Percentiles rank a stretch among this genome's conserved stretches.
phyloP scores from a whole-genome alignment of 2,329 filamentous ascomycete species.

The Penicillium decumbens region DNA sequence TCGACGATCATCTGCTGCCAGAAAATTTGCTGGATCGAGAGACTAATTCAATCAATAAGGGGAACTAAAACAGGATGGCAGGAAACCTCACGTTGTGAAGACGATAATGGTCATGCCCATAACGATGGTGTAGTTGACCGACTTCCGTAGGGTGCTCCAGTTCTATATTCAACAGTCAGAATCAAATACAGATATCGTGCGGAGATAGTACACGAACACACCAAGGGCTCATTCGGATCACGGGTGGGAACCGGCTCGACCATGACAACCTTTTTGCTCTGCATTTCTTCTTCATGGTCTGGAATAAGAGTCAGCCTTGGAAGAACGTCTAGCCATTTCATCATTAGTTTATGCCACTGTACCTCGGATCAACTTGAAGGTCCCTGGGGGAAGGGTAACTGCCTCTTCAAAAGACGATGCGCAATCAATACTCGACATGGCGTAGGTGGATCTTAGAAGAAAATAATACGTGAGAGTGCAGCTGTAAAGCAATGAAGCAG shows the following conservation, averaged over 20 bases:
- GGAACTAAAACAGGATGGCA: background rate
- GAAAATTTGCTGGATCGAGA: conserved; percentile 41
- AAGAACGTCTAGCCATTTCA: background rate
- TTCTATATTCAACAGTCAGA: conserved; percentile 30
- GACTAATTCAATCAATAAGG: conserved; percentile 5
- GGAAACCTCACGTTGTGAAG: conserved; percentile 32
- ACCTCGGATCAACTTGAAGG: conserved; percentile 26
- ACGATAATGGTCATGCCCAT: conserved; percentile 43
- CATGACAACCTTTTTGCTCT: conserved; percentile 20
- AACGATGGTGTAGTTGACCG: conserved; percentile 41
- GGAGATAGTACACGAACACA: conserved; percentile 6
- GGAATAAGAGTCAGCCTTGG: background rate
- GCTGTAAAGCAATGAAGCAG: background rate
- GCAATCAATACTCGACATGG: background rate
- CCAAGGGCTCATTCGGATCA: conserved; percentile 33
- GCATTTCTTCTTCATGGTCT: conserved; percentile 12
- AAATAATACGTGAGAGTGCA: background rate
- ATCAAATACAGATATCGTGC: background rate
- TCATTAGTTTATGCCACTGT: background rate
- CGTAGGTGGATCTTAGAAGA: background rate
- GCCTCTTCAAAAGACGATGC: conserved; percentile 1
- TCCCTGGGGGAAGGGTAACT: conserved; percentile 20
- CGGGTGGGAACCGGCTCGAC: conserved; percentile 37
- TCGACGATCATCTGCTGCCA: conserved; percentile 47
- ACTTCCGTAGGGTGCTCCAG: conserved; percentile 43